Evolutionary conservation across 202 grass and related monocot species (phyloP).

Genomic region (Carex arenaria): DNA sequence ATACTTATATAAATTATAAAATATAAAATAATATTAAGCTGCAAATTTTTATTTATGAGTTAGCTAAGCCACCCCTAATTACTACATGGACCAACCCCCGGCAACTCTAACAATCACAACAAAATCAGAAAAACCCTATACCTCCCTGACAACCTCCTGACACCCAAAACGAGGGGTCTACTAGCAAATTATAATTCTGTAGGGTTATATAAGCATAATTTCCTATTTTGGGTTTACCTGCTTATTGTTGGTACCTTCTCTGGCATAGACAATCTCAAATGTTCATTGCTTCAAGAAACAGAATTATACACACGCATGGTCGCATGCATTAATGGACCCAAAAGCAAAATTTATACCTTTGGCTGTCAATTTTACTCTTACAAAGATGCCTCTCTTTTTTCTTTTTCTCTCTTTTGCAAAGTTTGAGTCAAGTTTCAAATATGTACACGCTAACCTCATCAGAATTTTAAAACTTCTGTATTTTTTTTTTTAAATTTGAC

Average conservation of each 20-base stretch:
- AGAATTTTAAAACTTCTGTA: not conserved
- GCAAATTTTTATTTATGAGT: no score
- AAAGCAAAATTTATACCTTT: conserved; percentile 3
- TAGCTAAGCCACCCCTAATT: no score
- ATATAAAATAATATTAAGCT: no score
- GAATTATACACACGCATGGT: conserved; percentile 1
- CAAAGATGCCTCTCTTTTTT: not conserved
- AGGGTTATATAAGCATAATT: not conserved
- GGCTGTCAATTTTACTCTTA: not conserved
- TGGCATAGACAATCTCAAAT: conserved; percentile 20
- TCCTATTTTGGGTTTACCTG: not conserved
- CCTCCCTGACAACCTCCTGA: not conserved
- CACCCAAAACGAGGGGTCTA: not conserved
- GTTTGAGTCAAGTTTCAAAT: not conserved
- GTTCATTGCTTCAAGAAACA: conserved; percentile 18
- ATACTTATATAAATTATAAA: no score
- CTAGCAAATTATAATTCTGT: not conserved
- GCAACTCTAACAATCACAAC: not conserved
- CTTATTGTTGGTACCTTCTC: not conserved
- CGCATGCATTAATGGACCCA: conserved; percentile 14
- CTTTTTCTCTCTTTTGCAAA: not conserved
- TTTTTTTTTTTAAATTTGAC: no score
- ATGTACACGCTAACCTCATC: not conserved
- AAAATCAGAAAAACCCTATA: not conserved
- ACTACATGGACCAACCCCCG: no score